Evolutionary conservation across 2,329 filamentous ascomycete species (phyloP).

Genomic region (Diplodia corticola): DNA sequence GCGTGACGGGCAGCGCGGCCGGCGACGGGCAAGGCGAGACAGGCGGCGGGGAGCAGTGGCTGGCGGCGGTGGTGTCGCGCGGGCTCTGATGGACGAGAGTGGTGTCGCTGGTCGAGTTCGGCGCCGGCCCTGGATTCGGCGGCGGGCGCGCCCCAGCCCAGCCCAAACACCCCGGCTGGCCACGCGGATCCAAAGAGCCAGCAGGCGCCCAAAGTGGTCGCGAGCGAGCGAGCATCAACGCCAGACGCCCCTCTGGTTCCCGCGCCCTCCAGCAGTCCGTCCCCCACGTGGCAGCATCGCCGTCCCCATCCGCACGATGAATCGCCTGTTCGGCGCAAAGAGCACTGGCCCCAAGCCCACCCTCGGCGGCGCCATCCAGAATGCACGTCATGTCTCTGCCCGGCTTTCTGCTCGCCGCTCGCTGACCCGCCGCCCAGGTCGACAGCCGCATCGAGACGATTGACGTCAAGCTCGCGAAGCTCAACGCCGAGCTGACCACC

Average conservation of each 20-base stretch:
- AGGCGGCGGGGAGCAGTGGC: neutral
- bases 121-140: conserved; percentile 15
- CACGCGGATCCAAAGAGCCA: conserved; percentile 17
- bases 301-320: conserved; percentile 62
- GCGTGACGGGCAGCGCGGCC: conserved; percentile 9
- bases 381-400: conserved; percentile 53
- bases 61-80: neutral
- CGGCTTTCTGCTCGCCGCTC: neutral
- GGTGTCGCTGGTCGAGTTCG: conserved; percentile 2
- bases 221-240: neutral
- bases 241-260: neutral
- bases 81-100: conserved; percentile 1
- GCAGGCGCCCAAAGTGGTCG: conserved; percentile 10
- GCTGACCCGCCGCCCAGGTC: conserved; percentile 52
- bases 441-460: conserved; percentile 81
- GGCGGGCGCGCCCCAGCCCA: conserved; percentile 2
- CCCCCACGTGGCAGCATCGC: conserved; percentile 2
- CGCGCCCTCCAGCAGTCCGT: neutral
- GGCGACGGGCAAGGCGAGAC: neutral
- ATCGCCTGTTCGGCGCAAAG: conserved; percentile 91
- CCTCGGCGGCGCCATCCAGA: conserved; percentile 77
- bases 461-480: conserved; percentile 90
- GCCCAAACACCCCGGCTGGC: conserved; percentile 1
- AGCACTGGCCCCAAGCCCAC: conserved; percentile 86
- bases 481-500: conserved; percentile 84